Conservation (phyloP, 306 rosid genomes). For the Dalbergia cochinchinensis region DNA sequence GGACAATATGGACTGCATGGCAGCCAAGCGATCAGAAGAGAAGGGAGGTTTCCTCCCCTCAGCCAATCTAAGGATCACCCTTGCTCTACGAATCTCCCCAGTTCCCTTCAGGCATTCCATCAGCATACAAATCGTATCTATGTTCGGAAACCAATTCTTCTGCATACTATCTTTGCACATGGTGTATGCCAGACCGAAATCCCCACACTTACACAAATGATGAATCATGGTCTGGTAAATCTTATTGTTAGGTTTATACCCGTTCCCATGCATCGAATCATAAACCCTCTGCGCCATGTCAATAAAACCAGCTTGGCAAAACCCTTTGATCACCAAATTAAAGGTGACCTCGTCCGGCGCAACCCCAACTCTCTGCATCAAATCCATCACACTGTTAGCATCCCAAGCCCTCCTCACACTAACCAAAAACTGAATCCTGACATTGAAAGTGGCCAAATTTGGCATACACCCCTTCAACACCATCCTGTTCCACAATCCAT, state of each 20-base stretch:
- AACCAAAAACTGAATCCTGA: slow-evolving; percentile 69
- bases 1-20: slow-evolving; percentile 48
- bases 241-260: slow-evolving; percentile 62
- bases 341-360: slow-evolving; percentile 71
- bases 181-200: slow-evolving; percentile 62
- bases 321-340: slow-evolving; percentile 81
- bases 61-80: slow-evolving; percentile 55
- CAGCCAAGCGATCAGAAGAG: slow-evolving; percentile 50
- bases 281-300: slow-evolving; percentile 81
- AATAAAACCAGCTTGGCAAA: slow-evolving; percentile 62
- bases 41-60: slow-evolving; percentile 65
- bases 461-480: slow-evolving; percentile 72
- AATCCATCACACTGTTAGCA: slow-evolving; percentile 61
- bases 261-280: slow-evolving; percentile 57
- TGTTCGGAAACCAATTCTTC: slow-evolving; percentile 73
- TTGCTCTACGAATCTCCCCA: slow-evolving; percentile 58
- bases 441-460: slow-evolving; percentile 72
- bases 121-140: slow-evolving; percentile 65
- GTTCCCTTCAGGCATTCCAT: slow-evolving; percentile 65
- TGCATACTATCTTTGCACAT: slow-evolving; percentile 68
- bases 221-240: slow-evolving; percentile 90
- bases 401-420: slow-evolving; percentile 70
- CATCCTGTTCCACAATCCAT: slow-evolving; percentile 87
- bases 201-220: slow-evolving; percentile 71
- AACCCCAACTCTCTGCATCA: slow-evolving; percentile 65